phyloP scores from a whole-genome alignment of 768 basidiomycete species.

The Tylopilus subfusipes region DNA sequence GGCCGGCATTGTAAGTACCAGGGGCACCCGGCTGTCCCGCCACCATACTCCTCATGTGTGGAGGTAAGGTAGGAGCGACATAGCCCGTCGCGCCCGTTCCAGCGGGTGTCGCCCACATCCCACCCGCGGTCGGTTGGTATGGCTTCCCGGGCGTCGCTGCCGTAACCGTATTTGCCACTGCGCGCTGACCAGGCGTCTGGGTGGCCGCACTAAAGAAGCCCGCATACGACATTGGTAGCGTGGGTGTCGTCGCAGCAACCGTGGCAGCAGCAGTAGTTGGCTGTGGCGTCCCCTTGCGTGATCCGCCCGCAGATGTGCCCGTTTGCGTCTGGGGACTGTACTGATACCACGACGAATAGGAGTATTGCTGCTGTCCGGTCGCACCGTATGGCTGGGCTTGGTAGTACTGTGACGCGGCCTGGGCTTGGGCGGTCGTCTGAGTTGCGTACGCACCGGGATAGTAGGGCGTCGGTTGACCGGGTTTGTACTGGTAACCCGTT shows the following conservation, averaged over 20 bases:
- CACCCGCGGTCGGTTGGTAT: slow-evolving; percentile 27
- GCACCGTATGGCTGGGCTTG: slow-evolving; percentile 34
- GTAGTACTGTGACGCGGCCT: slow-evolving; percentile 34
- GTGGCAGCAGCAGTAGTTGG: slow-evolving; percentile 29
- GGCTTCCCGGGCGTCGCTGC: slow-evolving; percentile 28
- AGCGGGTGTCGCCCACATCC: slow-evolving; percentile 26
- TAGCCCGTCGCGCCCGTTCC: slow-evolving; percentile 24
- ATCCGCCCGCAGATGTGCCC: slow-evolving; percentile 23
- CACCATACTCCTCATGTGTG: slow-evolving; percentile 36
- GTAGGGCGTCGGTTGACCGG: slow-evolving; percentile 35
- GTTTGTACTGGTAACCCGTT: slow-evolving; percentile 36
- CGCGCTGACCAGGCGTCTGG: slow-evolving; percentile 40
- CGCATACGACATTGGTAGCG: slow-evolving; percentile 38
- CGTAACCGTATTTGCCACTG: slow-evolving; percentile 54
- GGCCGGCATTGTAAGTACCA: slow-evolving; percentile 14
- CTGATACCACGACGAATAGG: slow-evolving; percentile 43
- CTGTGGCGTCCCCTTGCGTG: slow-evolving; percentile 46
- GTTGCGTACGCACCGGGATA: slow-evolving; percentile 29
- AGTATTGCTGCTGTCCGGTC: slow-evolving; percentile 39
- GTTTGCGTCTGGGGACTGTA: slow-evolving; percentile 35
- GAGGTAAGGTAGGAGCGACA: slow-evolving; percentile 38
- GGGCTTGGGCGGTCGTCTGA: slow-evolving; percentile 24
- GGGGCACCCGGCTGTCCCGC: slow-evolving; percentile 22
- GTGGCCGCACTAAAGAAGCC: slow-evolving; percentile 36
- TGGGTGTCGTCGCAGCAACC: slow-evolving; percentile 23